These are phyloP conservation scores for Peribolospora kevripleyi DNA, from an alignment of 768 basidiomycete species.

Conservation along the genomic window DNA sequence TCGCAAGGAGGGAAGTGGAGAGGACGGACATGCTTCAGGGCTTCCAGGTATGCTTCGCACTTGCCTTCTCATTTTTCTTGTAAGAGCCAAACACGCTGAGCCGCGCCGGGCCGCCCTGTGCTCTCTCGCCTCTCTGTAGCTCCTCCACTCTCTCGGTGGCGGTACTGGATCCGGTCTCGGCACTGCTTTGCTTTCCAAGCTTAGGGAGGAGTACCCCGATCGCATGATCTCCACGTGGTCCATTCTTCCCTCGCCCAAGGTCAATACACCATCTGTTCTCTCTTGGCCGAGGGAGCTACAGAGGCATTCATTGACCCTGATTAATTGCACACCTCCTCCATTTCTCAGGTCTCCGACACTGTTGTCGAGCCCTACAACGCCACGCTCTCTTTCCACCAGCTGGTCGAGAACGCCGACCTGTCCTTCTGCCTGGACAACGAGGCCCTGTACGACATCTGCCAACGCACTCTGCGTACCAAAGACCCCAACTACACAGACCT, in stretches of 20 bases:
- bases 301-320: no score
- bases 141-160: slow-evolving; percentile 72
- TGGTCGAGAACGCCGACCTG: slow-evolving; percentile 67
- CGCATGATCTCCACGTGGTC: slow-evolving; percentile 31
- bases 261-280: slow-evolving; percentile 5
- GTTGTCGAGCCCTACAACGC: slow-evolving; percentile 49
- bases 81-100: no score
- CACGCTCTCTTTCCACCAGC: slow-evolving; percentile 59
- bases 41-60: not conserved
- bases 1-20: slow-evolving; percentile 29
- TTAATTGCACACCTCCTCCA: no score
- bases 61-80: slow-evolving; percentile 14
- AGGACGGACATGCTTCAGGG: no score
- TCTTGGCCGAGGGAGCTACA: not conserved
- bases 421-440: slow-evolving; percentile 61
- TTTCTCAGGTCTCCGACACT: slow-evolving; percentile 21
- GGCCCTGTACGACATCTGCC: slow-evolving; percentile 21
- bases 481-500: slow-evolving; percentile 19
- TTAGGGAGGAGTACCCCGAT: slow-evolving; percentile 36
- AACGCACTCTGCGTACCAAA: slow-evolving; percentile 16
- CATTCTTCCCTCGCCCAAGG: slow-evolving; percentile 34
- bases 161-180: slow-evolving; percentile 76
- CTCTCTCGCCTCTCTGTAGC: slow-evolving; percentile 26
- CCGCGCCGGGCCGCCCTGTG: no score
- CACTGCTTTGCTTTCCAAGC: slow-evolving; percentile 49